These are phyloP conservation scores for Blastosporella zonata DNA, from an alignment of 1,284 basidiomycete genomes.

Conservation along the genomic window DNA sequence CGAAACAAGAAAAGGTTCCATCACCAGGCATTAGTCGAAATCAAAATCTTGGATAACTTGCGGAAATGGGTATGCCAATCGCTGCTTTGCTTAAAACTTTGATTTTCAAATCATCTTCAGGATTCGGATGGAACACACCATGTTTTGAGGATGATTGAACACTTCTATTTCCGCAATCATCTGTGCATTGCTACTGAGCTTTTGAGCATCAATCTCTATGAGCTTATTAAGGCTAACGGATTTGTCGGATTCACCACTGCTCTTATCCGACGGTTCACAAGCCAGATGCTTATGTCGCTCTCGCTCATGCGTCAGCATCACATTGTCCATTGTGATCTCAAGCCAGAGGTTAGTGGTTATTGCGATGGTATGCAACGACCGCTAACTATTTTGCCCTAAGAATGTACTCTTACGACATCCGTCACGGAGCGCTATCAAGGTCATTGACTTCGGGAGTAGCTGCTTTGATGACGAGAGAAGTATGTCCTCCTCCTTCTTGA, in stretches of 20 bases:
- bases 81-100: not conserved
- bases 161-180: conserved; percentile 98
- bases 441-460: conserved; percentile 98
- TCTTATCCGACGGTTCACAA: conserved; percentile 94
- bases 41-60: conserved; percentile 96
- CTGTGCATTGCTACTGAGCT: conserved; percentile 98
- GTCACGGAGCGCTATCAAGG: conserved; percentile 94
- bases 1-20: conserved; percentile 99
- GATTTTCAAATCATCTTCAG: conserved; percentile 39
- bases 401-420: conserved; percentile 96
- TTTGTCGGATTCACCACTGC: conserved; percentile 96
- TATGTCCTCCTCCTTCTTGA: conserved; percentile 36
- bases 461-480: conserved; percentile 99
- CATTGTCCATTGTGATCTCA: conserved; percentile 99
- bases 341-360: conserved; percentile 77
- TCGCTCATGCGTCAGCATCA: conserved; percentile 94
- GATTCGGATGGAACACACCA: conserved; percentile 96
- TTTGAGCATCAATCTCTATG: conserved; percentile 97
- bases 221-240: conserved; percentile 98
- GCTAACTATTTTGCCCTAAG: conserved; percentile 37
- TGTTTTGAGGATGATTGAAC: conserved; percentile 98
- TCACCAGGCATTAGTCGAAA: conserved; percentile 97
- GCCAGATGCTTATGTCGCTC: conserved; percentile 91
- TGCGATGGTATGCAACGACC: not conserved
- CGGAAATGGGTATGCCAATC: conserved; percentile 81